Evolutionary conservation across 1,284 basidiomycete species (phyloP).

Genomic region (Uromyces viciae-fabae): DNA sequence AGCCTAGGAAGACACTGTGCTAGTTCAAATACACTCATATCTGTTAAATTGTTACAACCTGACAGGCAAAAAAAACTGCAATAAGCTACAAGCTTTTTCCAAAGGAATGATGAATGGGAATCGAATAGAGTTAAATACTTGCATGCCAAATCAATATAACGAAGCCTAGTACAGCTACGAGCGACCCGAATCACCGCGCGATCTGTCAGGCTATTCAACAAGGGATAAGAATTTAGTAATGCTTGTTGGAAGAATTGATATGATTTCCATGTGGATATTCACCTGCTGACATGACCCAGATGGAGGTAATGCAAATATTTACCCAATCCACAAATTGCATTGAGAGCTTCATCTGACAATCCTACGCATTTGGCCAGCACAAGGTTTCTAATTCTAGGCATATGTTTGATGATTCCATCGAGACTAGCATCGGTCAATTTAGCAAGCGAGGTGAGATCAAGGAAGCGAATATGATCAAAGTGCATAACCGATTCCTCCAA

Average conservation of each 20-base stretch:
- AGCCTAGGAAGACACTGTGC: slow-evolving; percentile 78
- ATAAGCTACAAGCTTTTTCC: too few species aligned
- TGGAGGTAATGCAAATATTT: slow-evolving; percentile 92
- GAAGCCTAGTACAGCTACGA: slow-evolving; percentile 79
- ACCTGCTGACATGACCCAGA: slow-evolving; percentile 76
- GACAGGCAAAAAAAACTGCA: slow-evolving; percentile 40
- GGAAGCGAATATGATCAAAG: slow-evolving; percentile 78
- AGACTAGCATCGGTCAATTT: slow-evolving; percentile 81
- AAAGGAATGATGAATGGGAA: neutral
- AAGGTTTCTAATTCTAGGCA: slow-evolving; percentile 84
- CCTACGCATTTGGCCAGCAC: slow-evolving; percentile 84
- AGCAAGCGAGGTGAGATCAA: slow-evolving; percentile 82
- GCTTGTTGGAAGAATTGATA: neutral
- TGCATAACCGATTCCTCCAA: slow-evolving; percentile 53
- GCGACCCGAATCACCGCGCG: slow-evolving; percentile 78
- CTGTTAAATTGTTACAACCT: slow-evolving; percentile 85
- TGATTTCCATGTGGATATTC: slow-evolving; percentile 51
- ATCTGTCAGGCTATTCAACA: slow-evolving; percentile 72
- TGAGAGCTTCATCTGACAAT: slow-evolving; percentile 79
- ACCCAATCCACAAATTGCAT: slow-evolving; percentile 79
- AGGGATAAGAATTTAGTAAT: slow-evolving; percentile 15
- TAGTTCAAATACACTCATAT: slow-evolving; percentile 88
- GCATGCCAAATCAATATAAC: slow-evolving; percentile 98
- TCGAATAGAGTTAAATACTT: slow-evolving; percentile 45
- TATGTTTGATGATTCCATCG: slow-evolving; percentile 80